Percentiles rank a stretch among this genome's conserved stretches.
These are phyloP conservation scores for Dactylonectria estremocensis DNA, from an alignment of 2,329 filamentous ascomycete genomes.

Conservation along the genomic window DNA sequence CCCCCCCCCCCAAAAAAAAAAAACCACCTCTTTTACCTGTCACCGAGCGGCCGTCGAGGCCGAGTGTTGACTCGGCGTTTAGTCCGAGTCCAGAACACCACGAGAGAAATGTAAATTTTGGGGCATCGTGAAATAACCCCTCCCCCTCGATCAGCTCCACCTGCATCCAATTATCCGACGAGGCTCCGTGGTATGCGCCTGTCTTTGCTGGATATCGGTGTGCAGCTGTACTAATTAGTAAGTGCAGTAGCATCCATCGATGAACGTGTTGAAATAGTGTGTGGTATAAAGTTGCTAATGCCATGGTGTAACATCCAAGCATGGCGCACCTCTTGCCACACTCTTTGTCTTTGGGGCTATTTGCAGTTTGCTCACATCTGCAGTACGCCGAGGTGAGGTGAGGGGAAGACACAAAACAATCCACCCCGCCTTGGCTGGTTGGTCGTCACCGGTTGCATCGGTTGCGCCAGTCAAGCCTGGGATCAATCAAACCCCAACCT, in stretches of 20 bases:
- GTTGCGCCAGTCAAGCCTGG: background rate
- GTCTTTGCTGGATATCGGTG: background rate
- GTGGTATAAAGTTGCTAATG: conserved; percentile 33
- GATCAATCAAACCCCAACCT: background rate
- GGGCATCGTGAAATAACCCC: conserved; percentile 5
- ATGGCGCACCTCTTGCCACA: background rate
- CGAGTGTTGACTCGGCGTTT: conserved; percentile 23
- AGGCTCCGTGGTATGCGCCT: conserved; percentile 11
- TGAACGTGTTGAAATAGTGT: background rate
- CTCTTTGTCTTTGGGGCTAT: background rate
- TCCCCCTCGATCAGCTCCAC: background rate
- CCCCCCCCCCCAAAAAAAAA: too few relatives aligned
- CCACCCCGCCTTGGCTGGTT: background rate
- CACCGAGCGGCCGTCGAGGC: conserved; percentile 13
- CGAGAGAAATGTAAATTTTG: background rate
- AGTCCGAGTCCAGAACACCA: conserved; percentile 18
- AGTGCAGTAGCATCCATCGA: conserved; percentile 1
- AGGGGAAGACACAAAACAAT: background rate
- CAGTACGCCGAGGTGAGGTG: conserved; percentile 4
- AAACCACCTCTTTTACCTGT: background rate
- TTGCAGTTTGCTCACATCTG: background rate
- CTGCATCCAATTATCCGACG: conserved; percentile 9
- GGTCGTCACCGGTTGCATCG: background rate
- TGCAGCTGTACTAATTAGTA: background rate
- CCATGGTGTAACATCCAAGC: conserved; percentile 30